These are phyloP conservation scores for Pythium myriotylum DNA, from an alignment of 352 stramenopile genomes.

Conservation along the genomic window DNA sequence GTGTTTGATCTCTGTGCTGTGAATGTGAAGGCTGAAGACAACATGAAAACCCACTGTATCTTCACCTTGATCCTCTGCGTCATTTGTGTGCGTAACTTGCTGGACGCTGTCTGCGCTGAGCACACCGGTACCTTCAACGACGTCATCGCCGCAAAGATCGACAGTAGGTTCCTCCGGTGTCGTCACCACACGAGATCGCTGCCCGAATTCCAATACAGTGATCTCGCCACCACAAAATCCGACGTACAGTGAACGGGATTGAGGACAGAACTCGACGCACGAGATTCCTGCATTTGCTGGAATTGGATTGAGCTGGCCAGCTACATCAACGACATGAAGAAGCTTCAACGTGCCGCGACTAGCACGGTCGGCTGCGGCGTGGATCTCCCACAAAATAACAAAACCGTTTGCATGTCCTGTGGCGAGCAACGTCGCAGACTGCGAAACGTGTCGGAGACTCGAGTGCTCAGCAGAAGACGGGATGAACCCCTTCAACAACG, in stretches of 20 bases:
- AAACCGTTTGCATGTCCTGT: slow-evolving; percentile 58
- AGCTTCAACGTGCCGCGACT: slow-evolving; percentile 62
- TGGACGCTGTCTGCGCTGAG: neutral
- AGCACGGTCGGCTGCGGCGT: slow-evolving; percentile 42
- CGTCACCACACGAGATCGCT: slow-evolving; percentile 1
- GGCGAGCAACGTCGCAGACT: slow-evolving; percentile 55
- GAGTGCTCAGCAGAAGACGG: slow-evolving; percentile 22
- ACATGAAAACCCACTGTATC: slow-evolving; percentile 38
- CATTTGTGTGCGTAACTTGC: neutral
- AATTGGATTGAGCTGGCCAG: slow-evolving; percentile 36
- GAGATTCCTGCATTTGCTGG: slow-evolving; percentile 43
- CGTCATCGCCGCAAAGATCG: neutral
- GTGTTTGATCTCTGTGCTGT: slow-evolving; percentile 56
- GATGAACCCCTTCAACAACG: slow-evolving; percentile 55
- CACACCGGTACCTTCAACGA: neutral
- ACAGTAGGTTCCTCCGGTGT: neutral
- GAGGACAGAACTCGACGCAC: slow-evolving; percentile 49
- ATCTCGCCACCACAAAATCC: slow-evolving; percentile 65
- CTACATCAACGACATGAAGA: slow-evolving; percentile 54
- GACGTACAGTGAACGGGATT: slow-evolving; percentile 47
- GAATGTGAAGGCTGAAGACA: slow-evolving; percentile 58
- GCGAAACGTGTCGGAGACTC: slow-evolving; percentile 28
- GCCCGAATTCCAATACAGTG: slow-evolving; percentile 47
- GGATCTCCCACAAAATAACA: slow-evolving; percentile 68
- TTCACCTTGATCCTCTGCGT: slow-evolving; percentile 18